phyloP scores from a whole-genome alignment of 768 basidiomycete genomes.

The Russula virescens region DNA sequence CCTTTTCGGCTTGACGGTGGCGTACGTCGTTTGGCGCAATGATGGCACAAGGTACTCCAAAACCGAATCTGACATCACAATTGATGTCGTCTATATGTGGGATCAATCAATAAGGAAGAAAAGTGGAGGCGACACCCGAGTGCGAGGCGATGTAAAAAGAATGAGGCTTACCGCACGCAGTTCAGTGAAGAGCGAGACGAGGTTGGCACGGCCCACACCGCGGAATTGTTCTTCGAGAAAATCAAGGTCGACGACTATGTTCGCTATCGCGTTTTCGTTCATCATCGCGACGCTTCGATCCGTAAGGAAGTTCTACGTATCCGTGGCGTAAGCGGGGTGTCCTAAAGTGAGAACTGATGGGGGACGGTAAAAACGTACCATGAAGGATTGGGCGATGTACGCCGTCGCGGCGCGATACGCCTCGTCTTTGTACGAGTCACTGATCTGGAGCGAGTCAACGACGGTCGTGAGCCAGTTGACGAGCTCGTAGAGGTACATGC shows the following conservation, averaged over 20 bases:
- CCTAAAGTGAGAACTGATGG: no score
- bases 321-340: no score
- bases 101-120: neutral
- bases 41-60: conserved; percentile 74
- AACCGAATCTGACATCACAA: conserved; percentile 67
- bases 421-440: conserved; percentile 80
- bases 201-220: conserved; percentile 63
- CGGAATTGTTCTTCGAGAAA: conserved; percentile 87
- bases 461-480: conserved; percentile 96
- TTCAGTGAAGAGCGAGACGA: conserved; percentile 70
- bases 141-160: no score
- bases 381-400: conserved; percentile 81
- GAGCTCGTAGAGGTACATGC: conserved; percentile 92
- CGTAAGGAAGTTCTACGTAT: conserved; percentile 62
- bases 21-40: conserved; percentile 61
- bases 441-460: conserved; percentile 83
- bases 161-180: conserved; percentile 71
- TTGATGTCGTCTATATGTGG: conserved; percentile 52
- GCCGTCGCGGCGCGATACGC: conserved; percentile 85
- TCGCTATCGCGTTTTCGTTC: conserved; percentile 87
- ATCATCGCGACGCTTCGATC: conserved; percentile 69
- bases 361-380: conserved; percentile 51
- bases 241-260: conserved; percentile 78
- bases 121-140: neutral
- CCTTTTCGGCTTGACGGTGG: conserved; percentile 60